A percentile compares a stretch with the other conserved stretches of the same genome.
phyloP scores from a whole-genome alignment of 371 early-diverging fungal genomes.

The Mucor saturninus region DNA sequence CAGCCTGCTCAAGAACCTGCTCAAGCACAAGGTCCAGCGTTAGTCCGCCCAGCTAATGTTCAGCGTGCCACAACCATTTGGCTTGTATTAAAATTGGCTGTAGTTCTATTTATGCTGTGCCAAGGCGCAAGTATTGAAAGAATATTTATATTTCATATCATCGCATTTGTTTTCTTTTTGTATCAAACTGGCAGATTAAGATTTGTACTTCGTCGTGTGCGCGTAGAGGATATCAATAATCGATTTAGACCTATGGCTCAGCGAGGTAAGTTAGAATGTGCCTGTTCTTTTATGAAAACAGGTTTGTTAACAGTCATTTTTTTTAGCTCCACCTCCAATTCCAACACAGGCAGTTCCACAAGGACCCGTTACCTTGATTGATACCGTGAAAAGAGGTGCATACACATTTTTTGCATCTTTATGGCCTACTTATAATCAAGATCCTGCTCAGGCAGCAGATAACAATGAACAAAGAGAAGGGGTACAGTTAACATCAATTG shows the following conservation, averaged over 20 bases:
- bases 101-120: slow-evolving; percentile 45
- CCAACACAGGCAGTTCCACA: slow-evolving; percentile 7
- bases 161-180: slow-evolving; percentile 45
- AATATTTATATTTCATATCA: slow-evolving; percentile 41
- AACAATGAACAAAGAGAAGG: slow-evolving; percentile 27
- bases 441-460: slow-evolving; percentile 50
- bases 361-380: slow-evolving; percentile 18
- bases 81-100: slow-evolving; percentile 44
- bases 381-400: slow-evolving; percentile 38
- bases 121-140: slow-evolving; percentile 50
- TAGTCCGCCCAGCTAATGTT: slow-evolving; percentile 18
- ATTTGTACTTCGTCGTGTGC: slow-evolving; percentile 41
- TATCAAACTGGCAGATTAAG: slow-evolving; percentile 54
- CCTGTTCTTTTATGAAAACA: neutral
- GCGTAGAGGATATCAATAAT: slow-evolving; percentile 26
- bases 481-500: neutral
- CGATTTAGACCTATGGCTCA: slow-evolving; percentile 5
- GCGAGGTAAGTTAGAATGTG: neutral
- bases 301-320: neutral
- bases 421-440: slow-evolving; percentile 50
- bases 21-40: slow-evolving; percentile 8
- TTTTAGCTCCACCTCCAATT: slow-evolving; percentile 5
- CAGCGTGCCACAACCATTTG: slow-evolving; percentile 41
- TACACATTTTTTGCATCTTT: slow-evolving; percentile 50
- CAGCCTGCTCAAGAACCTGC: neutral